phyloP scores from a whole-genome alignment of 176 grass and related monocot genomes.

The bread wheat (Triticum aestivum) region IWGSC_CS_RefSeq_v2.1 NC_057804.1:241324847-241325346 shows the following conservation, averaged over 20 bases:
- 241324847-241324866: slow-evolving; percentile 86
- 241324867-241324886: slow-evolving; percentile 44
- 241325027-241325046: slow-evolving; percentile 98
- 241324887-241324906: slow-evolving; percentile 93
- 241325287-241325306: slow-evolving; percentile 74
- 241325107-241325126: slow-evolving; percentile 55
- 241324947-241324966: slow-evolving; percentile 8
- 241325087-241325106: slow-evolving; percentile 73
- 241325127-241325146: slow-evolving; percentile 15
- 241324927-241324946: slow-evolving; percentile 17
- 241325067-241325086: slow-evolving; percentile 86
- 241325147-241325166: slow-evolving; percentile 34
- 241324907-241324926: slow-evolving; percentile 68
- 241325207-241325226: slow-evolving; percentile 11
- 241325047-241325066: slow-evolving; percentile 82
- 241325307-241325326: slow-evolving; percentile 82
- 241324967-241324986: slow-evolving; percentile 23
- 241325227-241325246: slow-evolving; percentile 58
- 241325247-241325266: slow-evolving; percentile 92
- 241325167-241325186: not conserved
- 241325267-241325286: slow-evolving; percentile 74
- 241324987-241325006: not conserved
- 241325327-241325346: slow-evolving; percentile 56
- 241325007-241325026: slow-evolving; percentile 39
- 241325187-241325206: slow-evolving; percentile 20